Conservation (phyloP, 345 rosid genomes). For the Lepidium didymum region DNA sequence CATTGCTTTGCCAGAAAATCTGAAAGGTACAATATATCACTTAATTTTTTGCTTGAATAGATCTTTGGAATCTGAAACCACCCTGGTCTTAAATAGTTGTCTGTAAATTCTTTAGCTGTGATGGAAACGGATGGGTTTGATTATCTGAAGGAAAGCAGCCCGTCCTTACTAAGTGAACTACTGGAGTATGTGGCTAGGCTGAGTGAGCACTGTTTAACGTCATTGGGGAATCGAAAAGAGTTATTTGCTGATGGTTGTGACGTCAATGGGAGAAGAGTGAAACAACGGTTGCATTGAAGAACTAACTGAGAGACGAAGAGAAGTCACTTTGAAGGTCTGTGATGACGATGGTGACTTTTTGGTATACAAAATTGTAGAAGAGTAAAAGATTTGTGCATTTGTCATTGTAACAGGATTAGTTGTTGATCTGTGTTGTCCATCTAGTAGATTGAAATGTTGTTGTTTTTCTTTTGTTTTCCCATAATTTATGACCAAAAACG, state of each 20-base stretch:
- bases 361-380: slow-evolving; percentile 18
- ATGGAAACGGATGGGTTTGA: slow-evolving; percentile 79
- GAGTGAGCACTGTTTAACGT: slow-evolving; percentile 47
- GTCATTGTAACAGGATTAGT: slow-evolving; percentile 25
- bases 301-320: not conserved
- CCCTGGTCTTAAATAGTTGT: not conserved
- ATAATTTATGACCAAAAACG: slow-evolving; percentile 1
- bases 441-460: slow-evolving; percentile 8
- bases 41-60: not conserved
- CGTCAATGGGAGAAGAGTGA: slow-evolving; percentile 57
- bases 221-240: slow-evolving; percentile 38
- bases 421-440: slow-evolving; percentile 23
- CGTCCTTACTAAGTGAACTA: slow-evolving; percentile 50
- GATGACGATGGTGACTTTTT: not conserved
- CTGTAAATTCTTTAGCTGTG: slow-evolving; percentile 40
- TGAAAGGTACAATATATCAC: slow-evolving; percentile 38
- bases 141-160: slow-evolving; percentile 55
- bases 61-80: not conserved
- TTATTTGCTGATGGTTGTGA: slow-evolving; percentile 47
- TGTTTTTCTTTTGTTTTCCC: not conserved
- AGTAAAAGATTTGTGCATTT: slow-evolving; percentile 25
- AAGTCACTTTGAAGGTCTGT: not conserved
- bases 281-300: slow-evolving; percentile 56
- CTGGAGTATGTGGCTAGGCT: slow-evolving; percentile 47
- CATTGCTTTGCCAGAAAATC: slow-evolving; percentile 47